These are phyloP conservation scores for Clitopilus hobsonii DNA, from an alignment of 768 basidiomycete genomes.

Conservation along the genomic window DNA sequence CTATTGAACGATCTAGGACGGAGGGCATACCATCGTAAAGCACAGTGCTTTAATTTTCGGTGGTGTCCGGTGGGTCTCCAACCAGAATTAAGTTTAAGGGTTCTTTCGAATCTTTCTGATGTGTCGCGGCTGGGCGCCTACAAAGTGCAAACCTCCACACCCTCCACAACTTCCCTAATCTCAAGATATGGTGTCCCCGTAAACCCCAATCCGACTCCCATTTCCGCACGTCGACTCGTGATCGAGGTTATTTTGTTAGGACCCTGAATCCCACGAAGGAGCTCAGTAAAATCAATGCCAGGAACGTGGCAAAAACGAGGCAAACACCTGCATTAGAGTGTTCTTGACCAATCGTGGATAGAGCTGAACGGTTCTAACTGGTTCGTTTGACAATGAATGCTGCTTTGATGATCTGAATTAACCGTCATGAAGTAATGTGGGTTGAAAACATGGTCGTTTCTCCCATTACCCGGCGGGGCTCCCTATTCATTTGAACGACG, in stretches of 20 bases:
- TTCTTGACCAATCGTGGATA: background rate
- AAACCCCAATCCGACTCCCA: background rate
- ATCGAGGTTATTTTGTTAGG: background rate
- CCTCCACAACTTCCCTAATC: background rate
- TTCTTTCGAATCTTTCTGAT: background rate
- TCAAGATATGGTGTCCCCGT: background rate
- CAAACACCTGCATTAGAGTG: background rate
- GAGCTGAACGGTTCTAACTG: background rate
- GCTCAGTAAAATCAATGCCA: background rate
- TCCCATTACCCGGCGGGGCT: background rate
- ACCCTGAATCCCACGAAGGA: background rate
- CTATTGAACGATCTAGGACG: background rate
- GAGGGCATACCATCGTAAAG: background rate
- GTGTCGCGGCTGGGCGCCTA: background rate
- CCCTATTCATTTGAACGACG: background rate
- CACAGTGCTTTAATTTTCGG: no score
- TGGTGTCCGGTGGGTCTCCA: no score
- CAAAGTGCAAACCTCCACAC: background rate
- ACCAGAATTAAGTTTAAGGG: no score
- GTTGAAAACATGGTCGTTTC: background rate
- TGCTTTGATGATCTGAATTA: background rate
- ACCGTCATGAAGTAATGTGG: background rate
- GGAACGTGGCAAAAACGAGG: constrained; percentile 1
- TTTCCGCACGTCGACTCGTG: background rate
- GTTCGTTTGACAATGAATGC: background rate